Evolutionary conservation across 805 yeast genomes (phyloP).

Genomic region (Debaryomyces castellii): DNA sequence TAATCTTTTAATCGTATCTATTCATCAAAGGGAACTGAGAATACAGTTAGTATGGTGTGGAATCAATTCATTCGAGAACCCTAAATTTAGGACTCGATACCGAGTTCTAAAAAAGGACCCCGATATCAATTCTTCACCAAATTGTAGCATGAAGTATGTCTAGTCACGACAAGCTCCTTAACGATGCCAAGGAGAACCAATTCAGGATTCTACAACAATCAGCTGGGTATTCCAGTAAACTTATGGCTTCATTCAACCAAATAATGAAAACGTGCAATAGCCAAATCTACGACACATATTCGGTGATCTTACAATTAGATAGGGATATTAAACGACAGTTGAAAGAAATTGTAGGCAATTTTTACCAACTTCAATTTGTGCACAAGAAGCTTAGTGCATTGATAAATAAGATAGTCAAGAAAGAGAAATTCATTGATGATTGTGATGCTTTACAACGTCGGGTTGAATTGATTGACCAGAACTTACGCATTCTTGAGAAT

Average conservation of each 20-base stretch:
- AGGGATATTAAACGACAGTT: slow-evolving; percentile 37
- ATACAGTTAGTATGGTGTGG: too few species aligned
- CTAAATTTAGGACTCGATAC: neutral
- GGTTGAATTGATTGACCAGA: slow-evolving; percentile 71
- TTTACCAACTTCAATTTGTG: slow-evolving; percentile 22
- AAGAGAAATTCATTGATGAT: neutral
- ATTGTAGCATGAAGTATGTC: slow-evolving; percentile 1
- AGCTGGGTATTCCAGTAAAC: slow-evolving; percentile 17
- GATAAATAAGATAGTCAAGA: slow-evolving; percentile 9
- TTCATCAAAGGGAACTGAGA: too few species aligned
- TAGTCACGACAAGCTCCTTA: slow-evolving; percentile 18
- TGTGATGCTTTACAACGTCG: slow-evolving; percentile 24
- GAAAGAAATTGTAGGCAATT: slow-evolving; percentile 26
- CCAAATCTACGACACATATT: slow-evolving; percentile 2
- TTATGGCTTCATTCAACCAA: neutral
- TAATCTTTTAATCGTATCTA: too few species aligned
- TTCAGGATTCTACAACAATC: slow-evolving; percentile 24
- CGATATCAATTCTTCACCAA: neutral
- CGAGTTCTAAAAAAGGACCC: neutral
- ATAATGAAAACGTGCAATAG: slow-evolving; percentile 1
- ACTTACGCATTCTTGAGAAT: slow-evolving; percentile 66
- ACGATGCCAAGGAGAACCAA: slow-evolving; percentile 36
- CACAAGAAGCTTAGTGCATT: slow-evolving; percentile 24
- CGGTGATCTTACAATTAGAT: slow-evolving; percentile 41
- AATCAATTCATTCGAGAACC: too few species aligned